Percentiles rank a stretch among this genome's conserved stretches.
phyloP scores from a whole-genome alignment of 257 asterid species.

The Forsythia viridissima region DNA sequence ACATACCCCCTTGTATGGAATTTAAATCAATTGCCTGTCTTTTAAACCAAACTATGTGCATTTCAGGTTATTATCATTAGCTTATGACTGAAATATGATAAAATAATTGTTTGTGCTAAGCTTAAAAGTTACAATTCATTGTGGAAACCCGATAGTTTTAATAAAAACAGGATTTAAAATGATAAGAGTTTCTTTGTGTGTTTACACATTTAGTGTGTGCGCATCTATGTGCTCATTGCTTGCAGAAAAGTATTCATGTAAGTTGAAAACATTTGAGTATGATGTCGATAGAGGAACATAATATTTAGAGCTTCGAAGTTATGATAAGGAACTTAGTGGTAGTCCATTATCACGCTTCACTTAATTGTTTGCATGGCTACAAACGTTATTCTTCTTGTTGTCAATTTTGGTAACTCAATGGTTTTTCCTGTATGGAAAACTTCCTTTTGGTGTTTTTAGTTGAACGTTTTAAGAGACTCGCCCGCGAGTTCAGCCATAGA shows the following conservation, averaged over 20 bases:
- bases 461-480: constrained; percentile 34
- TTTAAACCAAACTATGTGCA: background rate
- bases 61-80: constrained; percentile 1
- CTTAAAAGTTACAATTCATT: background rate
- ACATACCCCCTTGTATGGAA: background rate
- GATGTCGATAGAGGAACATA: constrained; percentile 1
- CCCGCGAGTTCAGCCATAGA: constrained; percentile 36
- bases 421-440: constrained; percentile 19
- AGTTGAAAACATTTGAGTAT: constrained; percentile 9
- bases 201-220: background rate
- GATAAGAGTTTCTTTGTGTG: background rate
- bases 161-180: background rate
- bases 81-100: background rate
- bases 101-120: background rate
- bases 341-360: constrained; percentile 1
- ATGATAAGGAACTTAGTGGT: background rate
- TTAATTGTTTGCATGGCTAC: constrained; percentile 7
- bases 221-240: constrained; percentile 1
- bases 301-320: background rate
- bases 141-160: background rate
- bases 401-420: constrained; percentile 14
- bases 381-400: background rate
- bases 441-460: constrained; percentile 38
- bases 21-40: background rate
- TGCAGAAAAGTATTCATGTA: constrained; percentile 7